Conservation (phyloP, 2,329 filamentous ascomycete species). For the Aureobasidium sp. region DNA sequence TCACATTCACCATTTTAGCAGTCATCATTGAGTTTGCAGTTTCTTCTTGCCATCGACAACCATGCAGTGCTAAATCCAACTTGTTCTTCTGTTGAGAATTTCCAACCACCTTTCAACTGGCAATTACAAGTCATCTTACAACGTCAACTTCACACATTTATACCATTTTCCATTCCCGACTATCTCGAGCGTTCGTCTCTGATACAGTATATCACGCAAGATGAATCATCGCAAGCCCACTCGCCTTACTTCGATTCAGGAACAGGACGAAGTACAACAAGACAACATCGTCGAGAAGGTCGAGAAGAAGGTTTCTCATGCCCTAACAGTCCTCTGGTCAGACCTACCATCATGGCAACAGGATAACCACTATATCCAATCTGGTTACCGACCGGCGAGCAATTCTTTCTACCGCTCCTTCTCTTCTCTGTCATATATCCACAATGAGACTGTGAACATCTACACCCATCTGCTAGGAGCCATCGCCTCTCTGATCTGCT, state of each 20-base stretch:
- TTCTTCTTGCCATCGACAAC: too few species aligned
- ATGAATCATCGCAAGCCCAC: conserved; percentile 4
- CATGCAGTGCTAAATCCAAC: neutral
- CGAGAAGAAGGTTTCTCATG: conserved; percentile 33
- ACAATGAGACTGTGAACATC: conserved; percentile 67
- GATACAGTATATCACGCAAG: neutral
- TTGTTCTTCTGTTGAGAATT: neutral
- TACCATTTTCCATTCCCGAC: neutral
- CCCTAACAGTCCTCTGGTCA: conserved; percentile 40
- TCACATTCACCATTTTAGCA: neutral
- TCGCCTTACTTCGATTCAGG: neutral
- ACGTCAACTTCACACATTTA: neutral
- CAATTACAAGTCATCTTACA: neutral
- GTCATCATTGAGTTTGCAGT: neutral
- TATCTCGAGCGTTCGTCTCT: neutral
- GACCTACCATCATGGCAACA: conserved; percentile 40
- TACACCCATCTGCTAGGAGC: conserved; percentile 66
- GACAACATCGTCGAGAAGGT: conserved; percentile 14
- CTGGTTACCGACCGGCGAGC: conserved; percentile 58
- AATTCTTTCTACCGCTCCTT: conserved; percentile 54
- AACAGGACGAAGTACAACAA: neutral
- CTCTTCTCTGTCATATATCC: conserved; percentile 53
- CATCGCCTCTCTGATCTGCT: conserved; percentile 48
- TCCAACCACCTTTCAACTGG: neutral
- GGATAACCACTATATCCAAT: conserved; percentile 64